Conservation (phyloP, 2,329 filamentous ascomycete genomes). For the Thielaviopsis punctulata region DNA sequence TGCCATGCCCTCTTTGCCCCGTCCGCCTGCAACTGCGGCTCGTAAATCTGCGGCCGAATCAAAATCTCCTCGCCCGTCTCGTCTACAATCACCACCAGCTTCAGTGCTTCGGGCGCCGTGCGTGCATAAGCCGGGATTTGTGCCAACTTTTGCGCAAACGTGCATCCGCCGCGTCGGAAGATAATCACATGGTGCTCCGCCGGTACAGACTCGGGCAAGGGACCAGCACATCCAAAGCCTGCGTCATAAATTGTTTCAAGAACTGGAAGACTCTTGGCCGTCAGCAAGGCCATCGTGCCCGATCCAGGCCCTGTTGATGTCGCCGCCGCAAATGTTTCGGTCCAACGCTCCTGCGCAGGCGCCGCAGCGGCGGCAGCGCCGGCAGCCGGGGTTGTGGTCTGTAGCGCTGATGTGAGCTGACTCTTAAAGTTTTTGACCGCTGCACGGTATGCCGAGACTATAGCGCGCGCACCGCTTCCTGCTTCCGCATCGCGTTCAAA, state of each 20-base stretch:
- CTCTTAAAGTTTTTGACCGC: constrained; percentile 13
- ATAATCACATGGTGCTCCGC: constrained; percentile 60
- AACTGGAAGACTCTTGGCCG: constrained; percentile 21
- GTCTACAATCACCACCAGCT: constrained; percentile 63
- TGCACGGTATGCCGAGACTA: constrained; percentile 13
- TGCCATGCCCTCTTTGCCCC: constrained; percentile 54
- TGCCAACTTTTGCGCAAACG: constrained; percentile 64
- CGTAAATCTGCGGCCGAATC: constrained; percentile 54
- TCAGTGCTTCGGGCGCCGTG: constrained; percentile 42
- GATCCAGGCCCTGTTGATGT: constrained; percentile 29
- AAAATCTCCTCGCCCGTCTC: constrained; percentile 20
- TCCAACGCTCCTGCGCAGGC: constrained; percentile 3
- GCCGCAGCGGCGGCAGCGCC: neutral
- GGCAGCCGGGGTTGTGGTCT: constrained; percentile 8
- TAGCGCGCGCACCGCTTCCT: constrained; percentile 6
- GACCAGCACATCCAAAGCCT: constrained; percentile 46
- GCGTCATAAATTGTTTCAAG: constrained; percentile 46
- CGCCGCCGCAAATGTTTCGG: constrained; percentile 4
- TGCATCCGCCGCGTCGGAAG: constrained; percentile 66
- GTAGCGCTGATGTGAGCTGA: constrained; percentile 12
- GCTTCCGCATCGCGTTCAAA: constrained; percentile 13
- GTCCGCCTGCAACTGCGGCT: constrained; percentile 50
- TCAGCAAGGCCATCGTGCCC: constrained; percentile 45
- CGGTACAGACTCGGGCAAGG: constrained; percentile 32
- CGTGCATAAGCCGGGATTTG: constrained; percentile 62